These are phyloP conservation scores for Fistulinella prunicolor DNA, from an alignment of 768 basidiomycete species.

Conservation along the genomic window DNA sequence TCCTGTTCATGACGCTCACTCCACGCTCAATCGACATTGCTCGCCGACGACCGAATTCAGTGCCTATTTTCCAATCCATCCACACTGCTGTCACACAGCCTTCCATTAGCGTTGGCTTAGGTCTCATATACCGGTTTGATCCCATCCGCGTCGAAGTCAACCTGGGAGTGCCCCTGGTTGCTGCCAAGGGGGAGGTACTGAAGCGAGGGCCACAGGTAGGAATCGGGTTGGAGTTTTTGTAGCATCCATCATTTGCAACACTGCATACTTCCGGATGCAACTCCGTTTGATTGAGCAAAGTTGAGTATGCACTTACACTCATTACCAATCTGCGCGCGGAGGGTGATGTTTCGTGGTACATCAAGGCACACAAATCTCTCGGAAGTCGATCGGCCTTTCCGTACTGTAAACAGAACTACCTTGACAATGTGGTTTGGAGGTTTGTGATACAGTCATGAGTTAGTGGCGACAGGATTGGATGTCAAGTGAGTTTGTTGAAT, in stretches of 20 bases:
- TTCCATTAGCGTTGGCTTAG: slow-evolving; percentile 77
- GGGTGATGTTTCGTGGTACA: too few species aligned
- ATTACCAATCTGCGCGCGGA: too few species aligned
- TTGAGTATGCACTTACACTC: too few species aligned
- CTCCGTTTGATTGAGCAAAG: too few species aligned
- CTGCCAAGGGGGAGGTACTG: slow-evolving; percentile 60
- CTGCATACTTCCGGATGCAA: background rate
- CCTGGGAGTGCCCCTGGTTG: slow-evolving; percentile 78
- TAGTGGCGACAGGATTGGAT: too few species aligned
- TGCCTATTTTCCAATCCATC: slow-evolving; percentile 7
- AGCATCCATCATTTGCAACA: slow-evolving; percentile 11
- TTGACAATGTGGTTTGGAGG: too few species aligned
- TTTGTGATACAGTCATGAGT: too few species aligned
- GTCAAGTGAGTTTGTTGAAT: too few species aligned
- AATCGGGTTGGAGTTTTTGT: slow-evolving; percentile 78
- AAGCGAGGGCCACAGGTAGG: slow-evolving; percentile 78
- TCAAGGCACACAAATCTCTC: too few species aligned
- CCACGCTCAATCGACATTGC: background rate
- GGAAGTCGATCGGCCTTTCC: too few species aligned
- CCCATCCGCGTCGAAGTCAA: slow-evolving; percentile 87
- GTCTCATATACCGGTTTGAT: slow-evolving; percentile 80
- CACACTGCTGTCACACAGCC: slow-evolving; percentile 32
- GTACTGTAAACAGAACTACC: too few species aligned
- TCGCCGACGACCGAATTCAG: too few species aligned
- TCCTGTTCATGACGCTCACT: background rate